These are phyloP conservation scores for Neopestalotiopsis clavispora DNA, from an alignment of 2,329 filamentous ascomycete genomes.

Conservation along the genomic window DNA sequence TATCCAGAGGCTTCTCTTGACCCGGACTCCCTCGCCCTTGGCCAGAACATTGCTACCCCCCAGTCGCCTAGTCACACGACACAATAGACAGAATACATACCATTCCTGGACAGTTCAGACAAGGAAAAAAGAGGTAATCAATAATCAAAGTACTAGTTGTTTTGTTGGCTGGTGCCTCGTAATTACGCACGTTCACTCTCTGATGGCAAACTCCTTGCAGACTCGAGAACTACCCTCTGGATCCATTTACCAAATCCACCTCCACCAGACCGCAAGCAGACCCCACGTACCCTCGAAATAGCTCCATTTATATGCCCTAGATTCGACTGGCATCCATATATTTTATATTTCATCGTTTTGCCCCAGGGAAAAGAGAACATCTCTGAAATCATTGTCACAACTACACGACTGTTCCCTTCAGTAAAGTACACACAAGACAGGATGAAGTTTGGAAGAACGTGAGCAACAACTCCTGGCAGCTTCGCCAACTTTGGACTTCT, in stretches of 20 bases:
- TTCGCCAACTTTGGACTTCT: not conserved
- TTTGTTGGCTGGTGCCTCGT: not conserved
- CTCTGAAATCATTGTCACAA: not conserved
- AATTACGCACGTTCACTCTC: not conserved
- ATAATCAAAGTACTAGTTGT: not conserved
- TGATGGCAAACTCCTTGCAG: slow-evolving; percentile 1
- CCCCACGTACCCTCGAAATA: not conserved
- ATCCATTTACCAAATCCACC: slow-evolving; percentile 1
- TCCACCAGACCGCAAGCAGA: not conserved
- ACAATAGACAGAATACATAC: not conserved
- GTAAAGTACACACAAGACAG: slow-evolving; percentile 22
- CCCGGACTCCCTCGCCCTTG: not conserved
- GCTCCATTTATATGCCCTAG: not conserved
- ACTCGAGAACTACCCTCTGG: not conserved
- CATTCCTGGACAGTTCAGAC: not conserved
- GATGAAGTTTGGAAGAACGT: slow-evolving; percentile 71
- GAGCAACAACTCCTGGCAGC: slow-evolving; percentile 30
- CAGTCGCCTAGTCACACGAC: not conserved
- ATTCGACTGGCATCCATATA: not conserved
- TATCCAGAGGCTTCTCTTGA: slow-evolving; percentile 14
- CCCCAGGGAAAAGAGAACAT: not conserved
- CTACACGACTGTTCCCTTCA: not conserved
- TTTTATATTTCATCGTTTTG: not conserved
- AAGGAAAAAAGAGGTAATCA: not conserved
- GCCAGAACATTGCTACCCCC: not conserved